Evolutionary conservation across 2,329 filamentous ascomycete species (phyloP).

Genomic region (Diaporthe citri): DNA sequence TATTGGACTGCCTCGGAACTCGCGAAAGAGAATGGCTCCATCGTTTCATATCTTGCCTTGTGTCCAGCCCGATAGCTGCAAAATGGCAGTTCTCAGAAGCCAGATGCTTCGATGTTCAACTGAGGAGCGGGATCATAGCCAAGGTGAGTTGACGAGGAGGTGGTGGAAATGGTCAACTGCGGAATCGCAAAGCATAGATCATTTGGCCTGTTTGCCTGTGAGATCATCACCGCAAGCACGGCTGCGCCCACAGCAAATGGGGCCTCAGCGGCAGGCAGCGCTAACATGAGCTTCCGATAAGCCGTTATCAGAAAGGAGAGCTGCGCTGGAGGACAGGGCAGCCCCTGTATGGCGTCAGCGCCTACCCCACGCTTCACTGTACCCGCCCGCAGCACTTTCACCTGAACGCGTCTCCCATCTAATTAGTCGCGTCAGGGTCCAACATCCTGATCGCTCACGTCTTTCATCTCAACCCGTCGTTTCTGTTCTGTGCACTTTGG

Average conservation of each 20-base stretch:
- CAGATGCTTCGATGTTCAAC: neutral
- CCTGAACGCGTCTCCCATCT: conserved; percentile 30
- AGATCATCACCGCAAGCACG: neutral
- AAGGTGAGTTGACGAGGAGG: neutral
- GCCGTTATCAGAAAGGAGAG: neutral
- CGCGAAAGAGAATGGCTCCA: conserved; percentile 98
- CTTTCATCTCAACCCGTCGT: neutral
- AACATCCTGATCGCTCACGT: neutral
- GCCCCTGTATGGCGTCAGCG: neutral
- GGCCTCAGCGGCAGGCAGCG: neutral
- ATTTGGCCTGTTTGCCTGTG: neutral
- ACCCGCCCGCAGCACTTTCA: conserved; percentile 13
- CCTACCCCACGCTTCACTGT: conserved; percentile 8
- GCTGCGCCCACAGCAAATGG: neutral
- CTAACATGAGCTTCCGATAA: conserved; percentile 2
- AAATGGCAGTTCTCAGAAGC: neutral
- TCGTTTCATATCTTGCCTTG: conserved; percentile 52
- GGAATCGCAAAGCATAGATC: neutral
- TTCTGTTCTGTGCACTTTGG: neutral
- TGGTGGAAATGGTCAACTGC: neutral
- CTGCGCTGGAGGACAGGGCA: neutral
- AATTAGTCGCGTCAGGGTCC: conserved; percentile 30
- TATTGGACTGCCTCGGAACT: conserved; percentile 87
- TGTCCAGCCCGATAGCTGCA: neutral
- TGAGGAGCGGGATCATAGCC: conserved; percentile 3